Evolutionary conservation across 495 filamentous ascomycete genomes (phyloP).

Genomic region (Chaetomidium leptoderma): DNA sequence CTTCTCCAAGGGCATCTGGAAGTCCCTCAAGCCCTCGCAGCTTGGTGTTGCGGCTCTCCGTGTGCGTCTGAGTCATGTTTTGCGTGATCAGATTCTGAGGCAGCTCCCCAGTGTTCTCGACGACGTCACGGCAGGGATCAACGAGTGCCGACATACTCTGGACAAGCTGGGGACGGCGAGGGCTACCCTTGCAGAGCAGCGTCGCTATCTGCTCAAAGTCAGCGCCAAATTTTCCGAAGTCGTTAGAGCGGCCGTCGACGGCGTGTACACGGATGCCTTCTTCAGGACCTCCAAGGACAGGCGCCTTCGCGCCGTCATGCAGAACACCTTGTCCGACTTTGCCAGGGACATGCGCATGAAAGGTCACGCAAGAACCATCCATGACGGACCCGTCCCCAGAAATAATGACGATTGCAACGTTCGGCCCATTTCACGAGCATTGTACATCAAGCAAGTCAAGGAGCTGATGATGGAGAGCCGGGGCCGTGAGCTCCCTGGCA

Average conservation of each 20-base stretch:
- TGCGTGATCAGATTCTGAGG: not conserved
- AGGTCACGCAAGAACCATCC: constrained; percentile 2
- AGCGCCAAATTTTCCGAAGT: not conserved
- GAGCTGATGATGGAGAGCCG: constrained; percentile 1
- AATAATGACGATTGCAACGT: not conserved
- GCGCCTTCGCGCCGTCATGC: constrained; percentile 7
- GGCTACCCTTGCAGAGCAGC: not conserved
- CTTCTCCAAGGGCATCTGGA: constrained; percentile 10
- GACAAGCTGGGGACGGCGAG: not conserved
- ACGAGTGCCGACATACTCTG: not conserved
- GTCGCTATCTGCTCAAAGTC: constrained; percentile 3
- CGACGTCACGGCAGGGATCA: not conserved
- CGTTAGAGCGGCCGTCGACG: not conserved
- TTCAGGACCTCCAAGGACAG: not conserved
- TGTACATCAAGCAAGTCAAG: constrained; percentile 2
- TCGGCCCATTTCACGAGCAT: not conserved
- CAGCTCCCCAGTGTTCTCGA: constrained; percentile 8
- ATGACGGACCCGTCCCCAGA: not conserved
- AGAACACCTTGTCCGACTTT: constrained; percentile 8
- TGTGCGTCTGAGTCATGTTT: not conserved
- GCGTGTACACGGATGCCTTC: constrained; percentile 4
- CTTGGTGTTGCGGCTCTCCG: constrained; percentile 3
- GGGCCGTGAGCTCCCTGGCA: constrained; percentile 10
- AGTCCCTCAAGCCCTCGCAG: not conserved
- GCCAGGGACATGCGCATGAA: not conserved